These are phyloP conservation scores for Trichophyton rubrum DNA, from an alignment of 2,329 filamentous ascomycete species.

Conservation along the genomic window DNA sequence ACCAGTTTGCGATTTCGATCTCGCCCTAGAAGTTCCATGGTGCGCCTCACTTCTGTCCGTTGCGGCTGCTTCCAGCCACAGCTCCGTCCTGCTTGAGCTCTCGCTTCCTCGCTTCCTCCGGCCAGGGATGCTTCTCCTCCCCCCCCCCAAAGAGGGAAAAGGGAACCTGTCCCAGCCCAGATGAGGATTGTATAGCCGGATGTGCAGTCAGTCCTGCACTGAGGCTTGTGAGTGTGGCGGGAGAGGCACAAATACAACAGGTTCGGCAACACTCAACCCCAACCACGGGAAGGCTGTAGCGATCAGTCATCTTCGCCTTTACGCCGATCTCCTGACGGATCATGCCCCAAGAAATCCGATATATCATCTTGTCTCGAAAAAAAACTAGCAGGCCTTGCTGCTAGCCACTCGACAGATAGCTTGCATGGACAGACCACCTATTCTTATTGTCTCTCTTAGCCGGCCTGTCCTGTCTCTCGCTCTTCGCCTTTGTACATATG, in stretches of 20 bases:
- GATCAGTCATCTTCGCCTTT: background rate
- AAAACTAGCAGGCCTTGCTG: background rate
- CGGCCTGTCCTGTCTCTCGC: background rate
- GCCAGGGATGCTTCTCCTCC: background rate
- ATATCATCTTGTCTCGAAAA: conserved; percentile 1
- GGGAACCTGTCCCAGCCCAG: background rate
- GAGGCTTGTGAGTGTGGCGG: background rate
- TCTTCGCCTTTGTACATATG: background rate
- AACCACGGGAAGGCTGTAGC: background rate
- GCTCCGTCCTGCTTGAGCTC: background rate
- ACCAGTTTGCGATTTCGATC: background rate
- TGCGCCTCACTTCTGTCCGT: background rate
- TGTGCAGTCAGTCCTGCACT: background rate
- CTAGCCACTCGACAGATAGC: background rate
- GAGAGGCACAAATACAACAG: background rate
- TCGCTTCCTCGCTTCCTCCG: background rate
- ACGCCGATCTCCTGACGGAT: background rate
- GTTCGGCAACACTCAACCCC: background rate
- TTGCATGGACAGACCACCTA: background rate
- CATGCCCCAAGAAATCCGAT: conserved; percentile 2
- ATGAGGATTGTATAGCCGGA: background rate
- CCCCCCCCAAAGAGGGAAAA: background rate
- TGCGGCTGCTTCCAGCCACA: background rate
- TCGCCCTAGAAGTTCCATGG: background rate
- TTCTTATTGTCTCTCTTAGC: background rate